A percentile compares a stretch with the other conserved stretches of the same genome.
Evolutionary conservation across 2,329 filamentous ascomycete genomes (phyloP).

Genomic region (Bipolaris sorokiniana): DNA sequence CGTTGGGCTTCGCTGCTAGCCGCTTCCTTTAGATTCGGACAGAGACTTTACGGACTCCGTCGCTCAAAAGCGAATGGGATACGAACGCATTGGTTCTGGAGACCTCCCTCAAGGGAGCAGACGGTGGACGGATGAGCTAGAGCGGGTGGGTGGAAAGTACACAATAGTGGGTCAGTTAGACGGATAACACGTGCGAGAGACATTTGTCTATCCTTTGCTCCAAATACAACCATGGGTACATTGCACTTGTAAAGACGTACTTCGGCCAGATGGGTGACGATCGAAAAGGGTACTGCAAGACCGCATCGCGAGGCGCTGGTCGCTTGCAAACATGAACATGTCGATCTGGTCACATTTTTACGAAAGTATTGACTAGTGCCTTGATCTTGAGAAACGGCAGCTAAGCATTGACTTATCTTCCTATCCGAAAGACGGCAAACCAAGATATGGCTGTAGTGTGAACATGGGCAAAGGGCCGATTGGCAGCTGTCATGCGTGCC

Average conservation of each 20-base stretch:
- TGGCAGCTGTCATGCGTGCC: constrained; percentile 11
- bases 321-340: background rate
- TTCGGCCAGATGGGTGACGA: background rate
- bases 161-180: too few relatives aligned
- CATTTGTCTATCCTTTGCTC: too few relatives aligned
- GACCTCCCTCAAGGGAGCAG: too few relatives aligned
- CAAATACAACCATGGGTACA: too few relatives aligned
- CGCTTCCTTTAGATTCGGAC: background rate
- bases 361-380: background rate
- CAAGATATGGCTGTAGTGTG: constrained; percentile 1
- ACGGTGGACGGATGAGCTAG: too few relatives aligned
- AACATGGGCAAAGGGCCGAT: constrained; percentile 10
- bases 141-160: too few relatives aligned
- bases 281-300: background rate
- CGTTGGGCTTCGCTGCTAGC: background rate
- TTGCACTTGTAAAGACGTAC: too few relatives aligned
- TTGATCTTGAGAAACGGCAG: background rate
- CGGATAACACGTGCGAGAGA: too few relatives aligned
- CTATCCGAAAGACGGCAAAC: background rate
- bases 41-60: background rate
- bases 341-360: too few relatives aligned
- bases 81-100: too few relatives aligned
- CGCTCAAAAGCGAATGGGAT: too few relatives aligned
- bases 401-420: background rate
- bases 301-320: background rate